Evolutionary conservation across 257 asterid genomes (phyloP), one percentile per base, ranked within the genome.

Genomic region (Verbascum thapsus): DNA sequence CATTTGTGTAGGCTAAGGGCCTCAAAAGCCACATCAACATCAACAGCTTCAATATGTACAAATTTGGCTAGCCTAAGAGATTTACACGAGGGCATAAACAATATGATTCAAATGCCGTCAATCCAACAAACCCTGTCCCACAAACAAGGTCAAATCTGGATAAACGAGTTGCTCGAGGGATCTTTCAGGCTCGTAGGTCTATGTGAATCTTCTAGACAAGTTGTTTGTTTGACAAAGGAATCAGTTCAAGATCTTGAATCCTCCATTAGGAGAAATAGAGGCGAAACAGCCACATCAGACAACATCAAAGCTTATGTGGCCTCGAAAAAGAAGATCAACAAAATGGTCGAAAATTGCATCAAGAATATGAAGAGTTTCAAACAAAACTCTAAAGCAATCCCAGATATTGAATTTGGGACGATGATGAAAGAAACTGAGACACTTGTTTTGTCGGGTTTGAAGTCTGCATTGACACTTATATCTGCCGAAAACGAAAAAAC

Each of bases 241-340:
- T 54, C 35, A 3, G 65, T 77, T 12, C 78, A 69, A 40, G 71
- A 60, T 6, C 74, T 66, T 3, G 74, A 77, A 39, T 73, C 74
- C 11, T 69, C 69, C 18, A 32, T 75, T 0, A 26, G 74, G 7
- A 66, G 80, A 26, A 66, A 61, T 26, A 47, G 73, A 41, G n/a
- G 16, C 3, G 62, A 50, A 23, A 26, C 32, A 26, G 2, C 32
- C 32, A 26, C 32, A 26, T 1, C 2, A 5, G 32, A 26, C 5
- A 66, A 74, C 39, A 16, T 75, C 12, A 19, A 30, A 15, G 37
- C 61, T 45, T 59, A 70, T 8, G 32, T 59, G 70, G 17, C 23
- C 38, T 65, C 80, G 2, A 75, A 57, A 45, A 75, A 65, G 45
- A 63, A 38, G 10, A 12, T 60, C 39, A 42, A 56, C 9, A 75